phyloP scores from a whole-genome alignment of 2,329 filamentous ascomycete genomes.

The Biscogniauxia sp. region DNA sequence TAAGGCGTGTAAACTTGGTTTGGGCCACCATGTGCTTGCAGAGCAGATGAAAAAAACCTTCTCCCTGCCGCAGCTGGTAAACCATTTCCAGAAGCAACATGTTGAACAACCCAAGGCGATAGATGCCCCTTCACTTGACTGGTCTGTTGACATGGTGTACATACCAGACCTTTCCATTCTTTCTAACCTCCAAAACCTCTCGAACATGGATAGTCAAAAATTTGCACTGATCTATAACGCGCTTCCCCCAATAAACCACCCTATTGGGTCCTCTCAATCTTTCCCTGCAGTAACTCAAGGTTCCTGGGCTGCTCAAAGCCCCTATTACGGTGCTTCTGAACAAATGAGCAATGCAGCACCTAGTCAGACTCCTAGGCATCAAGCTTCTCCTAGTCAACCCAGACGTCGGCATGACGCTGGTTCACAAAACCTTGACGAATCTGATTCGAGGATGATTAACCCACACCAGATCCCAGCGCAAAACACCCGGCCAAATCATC shows the following conservation, averaged over 20 bases:
- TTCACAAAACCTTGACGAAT: not conserved
- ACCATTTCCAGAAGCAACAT: constrained; percentile 52
- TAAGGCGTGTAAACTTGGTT: constrained; percentile 48
- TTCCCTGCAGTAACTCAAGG: not conserved
- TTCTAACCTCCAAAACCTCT: constrained; percentile 26
- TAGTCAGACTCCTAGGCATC: not conserved
- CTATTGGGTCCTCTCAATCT: constrained; percentile 6
- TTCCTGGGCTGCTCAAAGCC: not conserved
- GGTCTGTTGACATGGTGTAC: constrained; percentile 47
- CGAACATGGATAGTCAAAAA: constrained; percentile 33
- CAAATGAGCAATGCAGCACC: not conserved
- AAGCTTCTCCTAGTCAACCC: not conserved
- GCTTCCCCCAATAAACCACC: constrained; percentile 35
- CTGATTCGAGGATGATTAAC: not conserved
- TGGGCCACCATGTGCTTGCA: constrained; percentile 25
- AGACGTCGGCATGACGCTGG: not conserved
- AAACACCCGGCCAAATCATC: not conserved
- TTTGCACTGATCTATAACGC: constrained; percentile 38
- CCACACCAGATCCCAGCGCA: not conserved
- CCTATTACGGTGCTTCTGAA: not conserved
- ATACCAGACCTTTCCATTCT: constrained; percentile 37
- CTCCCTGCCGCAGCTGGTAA: constrained; percentile 59
- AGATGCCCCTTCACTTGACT: constrained; percentile 35
- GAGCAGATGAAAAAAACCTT: constrained; percentile 41
- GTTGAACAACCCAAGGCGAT: constrained; percentile 28